A percentile compares a stretch with the other conserved stretches of the same genome.
phyloP scores from a whole-genome alignment of 306 rosid genomes.

The Lithocarpus polystachyus region DNA sequence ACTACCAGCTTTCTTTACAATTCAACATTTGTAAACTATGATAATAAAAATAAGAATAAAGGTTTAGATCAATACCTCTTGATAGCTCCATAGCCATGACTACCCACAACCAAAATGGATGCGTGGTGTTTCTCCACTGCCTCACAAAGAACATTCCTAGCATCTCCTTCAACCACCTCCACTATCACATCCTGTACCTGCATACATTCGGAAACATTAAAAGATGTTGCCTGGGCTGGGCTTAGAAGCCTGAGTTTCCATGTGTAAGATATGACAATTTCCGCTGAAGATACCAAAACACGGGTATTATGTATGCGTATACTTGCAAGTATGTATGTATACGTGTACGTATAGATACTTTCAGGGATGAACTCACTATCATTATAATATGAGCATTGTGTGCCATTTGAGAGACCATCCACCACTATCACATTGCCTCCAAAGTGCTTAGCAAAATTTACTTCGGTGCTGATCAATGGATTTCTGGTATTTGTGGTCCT shows the following conservation, averaged over 20 bases:
- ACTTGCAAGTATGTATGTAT: neutral
- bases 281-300: neutral
- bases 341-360: neutral
- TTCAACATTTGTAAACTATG: neutral
- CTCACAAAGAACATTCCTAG: conserved; percentile 72
- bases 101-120: conserved; percentile 65
- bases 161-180: conserved; percentile 71
- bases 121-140: conserved; percentile 69
- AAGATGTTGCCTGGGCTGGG: neutral
- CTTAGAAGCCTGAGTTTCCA: neutral
- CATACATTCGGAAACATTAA: neutral
- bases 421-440: neutral
- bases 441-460: neutral
- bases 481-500: too few relatives aligned
- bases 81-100: conserved; percentile 78
- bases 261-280: neutral
- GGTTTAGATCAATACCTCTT: conserved; percentile 42
- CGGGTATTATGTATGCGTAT: neutral
- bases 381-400: neutral
- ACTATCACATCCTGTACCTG: conserved; percentile 39
- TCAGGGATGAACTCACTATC: neutral
- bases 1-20: neutral
- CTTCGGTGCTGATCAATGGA: neutral
- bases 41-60: neutral
- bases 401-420: neutral